A percentile compares a stretch with the other conserved stretches of the same genome.
Conservation (phyloP, 257 asterid genomes). For the Salvia rosmarinus region DNA sequence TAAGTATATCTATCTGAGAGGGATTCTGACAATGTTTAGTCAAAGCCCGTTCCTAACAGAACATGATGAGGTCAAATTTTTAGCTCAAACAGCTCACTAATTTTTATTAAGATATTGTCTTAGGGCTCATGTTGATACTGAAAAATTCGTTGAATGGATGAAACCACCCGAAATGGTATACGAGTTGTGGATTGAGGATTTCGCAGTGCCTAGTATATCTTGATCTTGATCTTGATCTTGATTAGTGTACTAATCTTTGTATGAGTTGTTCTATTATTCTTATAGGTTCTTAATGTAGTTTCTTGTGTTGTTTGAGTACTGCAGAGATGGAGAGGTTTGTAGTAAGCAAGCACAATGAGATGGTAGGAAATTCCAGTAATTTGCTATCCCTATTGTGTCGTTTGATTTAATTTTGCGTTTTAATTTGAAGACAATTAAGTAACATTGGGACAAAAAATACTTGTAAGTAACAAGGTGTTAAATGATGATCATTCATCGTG, state of each 20-base stretch:
- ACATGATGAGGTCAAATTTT: neutral
- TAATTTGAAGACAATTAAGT: no score
- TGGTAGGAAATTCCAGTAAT: conserved; percentile 38
- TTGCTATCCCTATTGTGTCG: neutral
- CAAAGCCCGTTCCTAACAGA: neutral
- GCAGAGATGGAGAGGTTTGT: conserved; percentile 75
- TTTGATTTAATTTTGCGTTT: no score
- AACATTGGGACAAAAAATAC: no score
- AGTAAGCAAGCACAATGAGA: conserved; percentile 65
- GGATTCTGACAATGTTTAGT: conserved; percentile 9
- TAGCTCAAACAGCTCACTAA: no score
- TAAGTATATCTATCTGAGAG: neutral
- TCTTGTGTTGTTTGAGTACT: neutral
- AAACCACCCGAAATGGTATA: neutral
- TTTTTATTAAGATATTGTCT: neutral
- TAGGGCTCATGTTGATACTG: neutral
- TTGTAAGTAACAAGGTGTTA: no score
- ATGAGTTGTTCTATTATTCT: conserved; percentile 1
- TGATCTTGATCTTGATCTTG: neutral
- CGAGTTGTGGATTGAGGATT: no score
- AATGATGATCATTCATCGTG: no score
- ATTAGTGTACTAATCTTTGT: neutral
- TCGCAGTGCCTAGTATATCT: neutral
- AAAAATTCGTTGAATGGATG: conserved; percentile 2
- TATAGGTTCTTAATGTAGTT: neutral